Percentiles rank a stretch among this genome's conserved stretches.
Evolutionary conservation across 441 rosid genomes (phyloP).

Genomic region (Adansonia madagascariensis): DNA sequence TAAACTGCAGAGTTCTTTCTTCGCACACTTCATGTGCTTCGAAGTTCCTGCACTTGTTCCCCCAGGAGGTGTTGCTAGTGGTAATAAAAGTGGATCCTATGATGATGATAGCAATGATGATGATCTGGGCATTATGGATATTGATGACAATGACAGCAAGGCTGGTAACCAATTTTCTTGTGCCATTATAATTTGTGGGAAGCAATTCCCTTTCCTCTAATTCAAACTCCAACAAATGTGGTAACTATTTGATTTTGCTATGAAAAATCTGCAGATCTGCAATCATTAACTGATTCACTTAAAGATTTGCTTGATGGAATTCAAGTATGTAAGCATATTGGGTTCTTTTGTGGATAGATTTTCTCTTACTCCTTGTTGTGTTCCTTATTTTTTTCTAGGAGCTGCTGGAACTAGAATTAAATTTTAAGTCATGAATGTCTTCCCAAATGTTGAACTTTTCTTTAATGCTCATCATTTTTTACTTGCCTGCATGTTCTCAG

Average conservation of each 20-base stretch:
- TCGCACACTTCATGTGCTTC: conserved; percentile 99
- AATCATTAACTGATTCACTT: conserved; percentile 83
- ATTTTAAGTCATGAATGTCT: conserved; percentile 17
- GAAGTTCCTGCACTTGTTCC: conserved; percentile 98
- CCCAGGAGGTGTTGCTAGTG: conserved; percentile 75
- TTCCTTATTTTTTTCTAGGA: neutral
- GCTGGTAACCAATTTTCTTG: conserved; percentile 50
- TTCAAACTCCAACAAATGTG: conserved; percentile 27
- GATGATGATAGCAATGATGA: conserved; percentile 60
- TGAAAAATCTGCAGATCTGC: conserved; percentile 74
- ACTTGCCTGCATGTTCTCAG: neutral
- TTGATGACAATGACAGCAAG: conserved; percentile 79
- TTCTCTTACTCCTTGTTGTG: neutral
- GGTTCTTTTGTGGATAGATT: neutral
- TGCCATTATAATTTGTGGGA: conserved; percentile 24
- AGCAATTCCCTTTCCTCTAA: conserved; percentile 20
- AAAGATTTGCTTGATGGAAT: conserved; percentile 98
- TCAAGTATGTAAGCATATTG: conserved; percentile 52
- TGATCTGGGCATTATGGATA: conserved; percentile 98
- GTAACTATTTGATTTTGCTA: conserved; percentile 37
- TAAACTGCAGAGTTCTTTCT: conserved; percentile 87
- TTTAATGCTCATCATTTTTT: neutral
- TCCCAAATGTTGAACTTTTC: neutral
- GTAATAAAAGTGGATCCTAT: conserved; percentile 57
- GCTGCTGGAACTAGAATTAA: conserved; percentile 21